A percentile compares a stretch with the other conserved stretches of the same genome.
phyloP scores from a whole-genome alignment of 2,329 filamentous ascomycete genomes.

The Diaporthe sp. region DNA sequence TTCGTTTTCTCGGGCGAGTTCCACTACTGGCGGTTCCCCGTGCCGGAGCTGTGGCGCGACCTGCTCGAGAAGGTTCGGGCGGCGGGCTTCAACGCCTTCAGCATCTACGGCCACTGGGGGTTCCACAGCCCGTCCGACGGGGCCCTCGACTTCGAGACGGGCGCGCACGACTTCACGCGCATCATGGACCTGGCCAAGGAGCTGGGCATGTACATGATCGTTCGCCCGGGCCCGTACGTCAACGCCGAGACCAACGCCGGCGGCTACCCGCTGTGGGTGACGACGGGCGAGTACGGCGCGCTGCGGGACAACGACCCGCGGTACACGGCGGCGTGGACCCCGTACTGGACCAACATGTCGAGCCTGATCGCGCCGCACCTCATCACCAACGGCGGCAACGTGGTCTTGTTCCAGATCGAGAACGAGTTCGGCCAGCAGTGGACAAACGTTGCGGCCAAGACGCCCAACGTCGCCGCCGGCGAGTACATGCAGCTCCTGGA shows the following conservation, averaged over 20 bases:
- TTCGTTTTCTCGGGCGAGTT: conserved; percentile 61
- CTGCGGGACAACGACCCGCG: conserved; percentile 66
- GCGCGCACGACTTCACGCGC: conserved; percentile 65
- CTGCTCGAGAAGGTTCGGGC: conserved; percentile 59
- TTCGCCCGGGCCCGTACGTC: conserved; percentile 72
- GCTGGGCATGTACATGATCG: conserved; percentile 67
- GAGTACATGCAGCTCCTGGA: conserved; percentile 72
- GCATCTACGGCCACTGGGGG: conserved; percentile 59
- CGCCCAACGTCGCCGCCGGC: conserved; percentile 62
- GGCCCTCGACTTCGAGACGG: conserved; percentile 61
- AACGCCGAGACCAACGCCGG: conserved; percentile 75
- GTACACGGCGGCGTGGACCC: conserved; percentile 67
- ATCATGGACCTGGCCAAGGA: conserved; percentile 67
- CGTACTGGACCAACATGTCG: conserved; percentile 65
- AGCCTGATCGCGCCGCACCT: conserved; percentile 65
- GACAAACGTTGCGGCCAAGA: conserved; percentile 56
- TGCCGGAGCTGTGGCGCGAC: conserved; percentile 57
- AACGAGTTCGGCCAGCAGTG: conserved; percentile 66
- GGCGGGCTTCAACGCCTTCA: conserved; percentile 59
- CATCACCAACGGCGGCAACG: conserved; percentile 69
- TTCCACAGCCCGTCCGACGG: conserved; percentile 55
- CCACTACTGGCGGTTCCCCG: conserved; percentile 58
- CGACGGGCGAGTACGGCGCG: conserved; percentile 69
- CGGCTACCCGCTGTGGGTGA: conserved; percentile 73
- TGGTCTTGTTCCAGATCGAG: conserved; percentile 69